A percentile compares a stretch with the other conserved stretches of the same genome.
phyloP scores from a whole-genome alignment of 1,139 yeast species.

The Pichia sp. region DNA sequence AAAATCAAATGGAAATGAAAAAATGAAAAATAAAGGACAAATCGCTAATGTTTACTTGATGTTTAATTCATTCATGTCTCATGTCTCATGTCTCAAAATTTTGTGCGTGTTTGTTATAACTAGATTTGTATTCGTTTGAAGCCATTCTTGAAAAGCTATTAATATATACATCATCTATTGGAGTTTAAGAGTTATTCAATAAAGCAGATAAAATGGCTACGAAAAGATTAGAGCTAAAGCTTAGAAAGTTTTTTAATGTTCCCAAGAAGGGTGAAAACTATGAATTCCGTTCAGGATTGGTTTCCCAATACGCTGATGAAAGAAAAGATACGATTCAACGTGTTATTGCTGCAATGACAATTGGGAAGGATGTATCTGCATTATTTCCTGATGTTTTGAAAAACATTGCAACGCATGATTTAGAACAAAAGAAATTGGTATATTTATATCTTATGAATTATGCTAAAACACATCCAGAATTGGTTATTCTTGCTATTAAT shows the following conservation, averaged over 20 bases:
- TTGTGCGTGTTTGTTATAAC: no score
- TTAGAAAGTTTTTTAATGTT: conserved; percentile 50
- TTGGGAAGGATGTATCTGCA: conserved; percentile 96
- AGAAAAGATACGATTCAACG: conserved; percentile 95
- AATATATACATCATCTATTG: no score
- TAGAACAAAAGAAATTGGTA: conserved; percentile 94
- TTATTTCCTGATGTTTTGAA: conserved; percentile 94
- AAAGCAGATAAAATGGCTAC: conserved; percentile 10
- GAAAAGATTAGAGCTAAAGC: conserved; percentile 38
- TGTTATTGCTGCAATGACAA: conserved; percentile 97
- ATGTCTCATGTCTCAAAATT: no score
- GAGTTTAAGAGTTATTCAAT: no score
- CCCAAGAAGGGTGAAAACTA: conserved; percentile 74
- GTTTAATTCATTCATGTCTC: no score
- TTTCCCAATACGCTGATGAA: conserved; percentile 90
- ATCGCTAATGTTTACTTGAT: no score
- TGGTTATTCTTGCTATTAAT: conserved; percentile 92
- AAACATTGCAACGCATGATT: conserved; percentile 93
- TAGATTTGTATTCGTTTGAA: no score
- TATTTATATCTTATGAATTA: conserved; percentile 94
- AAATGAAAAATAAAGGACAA: no score
- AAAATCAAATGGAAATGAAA: no score
- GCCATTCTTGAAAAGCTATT: no score
- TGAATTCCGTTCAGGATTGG: conserved; percentile 84
- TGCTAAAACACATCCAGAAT: conserved; percentile 93